Evolutionary conservation across 352 stramenopile genomes (phyloP), one percentile per base, ranked within the genome.

Genomic region (Globisporangium irregulare): DNA sequence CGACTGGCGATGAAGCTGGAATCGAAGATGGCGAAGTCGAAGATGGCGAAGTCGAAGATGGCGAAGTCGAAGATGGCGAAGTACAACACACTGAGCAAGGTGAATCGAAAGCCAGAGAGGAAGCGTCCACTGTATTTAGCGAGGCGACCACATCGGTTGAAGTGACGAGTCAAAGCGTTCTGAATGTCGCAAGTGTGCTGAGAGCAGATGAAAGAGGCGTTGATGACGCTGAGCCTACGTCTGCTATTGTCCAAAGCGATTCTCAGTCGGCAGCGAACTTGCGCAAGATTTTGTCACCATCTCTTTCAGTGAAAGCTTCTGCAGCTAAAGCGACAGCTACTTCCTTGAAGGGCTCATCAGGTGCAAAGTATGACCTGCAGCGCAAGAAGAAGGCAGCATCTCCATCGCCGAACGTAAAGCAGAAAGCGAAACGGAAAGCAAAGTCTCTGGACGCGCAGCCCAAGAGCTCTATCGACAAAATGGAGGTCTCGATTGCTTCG

Each of bases 401-500:
- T 18, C 10, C 46, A 9, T 20, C 48, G 1, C 32, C 60, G 46
- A 57, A 18, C 46, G 1, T 22, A 22, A 55, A 57, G 48, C 46
- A 43, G 22, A 60, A 67, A 59, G 32, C n/a, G 15, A 67, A 60
- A 22, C 62, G 62, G 25, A 67, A 60, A n/a, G 50, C 22, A 1
- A 60, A 48, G 27, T 36, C 48, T 2, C 4, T 24, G 9, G 29
- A 48, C 25, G 61, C 62, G 22, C 50, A 18, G n/a, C 29, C 9
- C 32, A 24, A n/a, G 48, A 32, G 34, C 54, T 75, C 77, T 7
- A 71, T 84, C 3, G 75, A 76, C 53, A 66, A 75, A 25, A 56
- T 84, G 66, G 63, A 73, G 59, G 10, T 74, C 9, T 76, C 69
- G 22, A 29, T 87, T 38, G 71, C 79, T 34, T 78, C 72, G 3